Evolutionary conservation across 2,329 filamentous ascomycete species (phyloP).

Genomic region (Mollisia scopiformis): DNA sequence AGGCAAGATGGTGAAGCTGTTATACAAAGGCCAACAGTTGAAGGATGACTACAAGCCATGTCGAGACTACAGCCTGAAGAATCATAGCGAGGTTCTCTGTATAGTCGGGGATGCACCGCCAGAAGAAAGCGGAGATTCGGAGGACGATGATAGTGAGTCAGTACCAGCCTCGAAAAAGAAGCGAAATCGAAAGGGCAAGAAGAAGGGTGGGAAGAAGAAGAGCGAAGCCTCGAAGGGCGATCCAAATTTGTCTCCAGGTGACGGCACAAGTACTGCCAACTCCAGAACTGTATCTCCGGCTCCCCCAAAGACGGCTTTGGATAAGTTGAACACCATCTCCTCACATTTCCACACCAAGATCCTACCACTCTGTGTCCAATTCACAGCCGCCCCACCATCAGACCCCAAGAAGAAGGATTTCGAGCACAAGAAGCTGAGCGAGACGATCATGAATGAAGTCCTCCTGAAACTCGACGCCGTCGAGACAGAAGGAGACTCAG

Average conservation of each 20-base stretch:
- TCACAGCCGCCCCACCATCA: slow-evolving; percentile 61
- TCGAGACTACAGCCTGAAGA: slow-evolving; percentile 63
- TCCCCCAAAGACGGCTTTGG: slow-evolving; percentile 49
- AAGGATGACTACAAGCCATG: slow-evolving; percentile 63
- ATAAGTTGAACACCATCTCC: slow-evolving; percentile 69
- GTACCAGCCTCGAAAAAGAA: slow-evolving; percentile 36
- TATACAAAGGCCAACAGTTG: slow-evolving; percentile 74
- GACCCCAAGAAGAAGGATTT: slow-evolving; percentile 71
- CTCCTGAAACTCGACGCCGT: slow-evolving; percentile 77
- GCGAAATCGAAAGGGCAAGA: slow-evolving; percentile 41
- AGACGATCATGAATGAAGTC: slow-evolving; percentile 77
- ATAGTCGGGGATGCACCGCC: slow-evolving; percentile 54
- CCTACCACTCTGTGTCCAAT: slow-evolving; percentile 67
- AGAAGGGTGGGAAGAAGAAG: slow-evolving; percentile 44
- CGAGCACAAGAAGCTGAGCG: slow-evolving; percentile 74
- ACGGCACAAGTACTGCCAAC: slow-evolving; percentile 41
- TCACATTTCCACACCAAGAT: slow-evolving; percentile 66
- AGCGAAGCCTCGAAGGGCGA: slow-evolving; percentile 19
- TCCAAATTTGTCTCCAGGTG: slow-evolving; percentile 28
- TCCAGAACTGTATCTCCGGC: slow-evolving; percentile 36
- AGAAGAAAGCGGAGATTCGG: slow-evolving; percentile 46
- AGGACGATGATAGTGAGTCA: slow-evolving; percentile 47
- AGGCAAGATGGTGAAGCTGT: slow-evolving; percentile 62
- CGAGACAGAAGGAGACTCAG: slow-evolving; percentile 70
- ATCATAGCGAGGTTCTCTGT: slow-evolving; percentile 63